phyloP scores from a whole-genome alignment of 306 rosid species.

The Malus sieversii region DNA sequence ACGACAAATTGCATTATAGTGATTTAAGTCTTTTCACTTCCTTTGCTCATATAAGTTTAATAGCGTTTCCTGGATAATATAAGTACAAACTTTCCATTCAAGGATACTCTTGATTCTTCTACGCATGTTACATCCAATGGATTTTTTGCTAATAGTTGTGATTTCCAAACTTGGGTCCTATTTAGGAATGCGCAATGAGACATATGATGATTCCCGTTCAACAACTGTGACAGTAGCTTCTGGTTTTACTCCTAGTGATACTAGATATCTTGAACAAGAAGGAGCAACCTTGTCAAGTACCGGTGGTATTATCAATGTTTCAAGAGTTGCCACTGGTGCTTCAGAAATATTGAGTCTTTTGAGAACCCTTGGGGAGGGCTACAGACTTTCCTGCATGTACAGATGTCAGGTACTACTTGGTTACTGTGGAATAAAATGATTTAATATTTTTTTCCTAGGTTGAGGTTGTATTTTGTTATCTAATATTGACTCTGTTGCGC shows the following conservation, averaged over 20 bases:
- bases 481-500: constrained; percentile 19
- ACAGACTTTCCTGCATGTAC: constrained; percentile 78
- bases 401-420: constrained; percentile 71
- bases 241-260: constrained; percentile 48
- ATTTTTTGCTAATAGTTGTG: neutral
- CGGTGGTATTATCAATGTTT: constrained; percentile 45
- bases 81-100: neutral
- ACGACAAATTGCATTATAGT: neutral
- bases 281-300: constrained; percentile 33
- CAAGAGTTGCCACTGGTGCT: constrained; percentile 52
- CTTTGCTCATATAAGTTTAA: neutral
- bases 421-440: constrained; percentile 14
- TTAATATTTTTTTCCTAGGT: constrained; percentile 5
- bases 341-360: constrained; percentile 74
- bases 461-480: constrained; percentile 19
- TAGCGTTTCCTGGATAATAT: neutral
- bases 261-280: constrained; percentile 58
- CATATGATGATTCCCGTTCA: constrained; percentile 63
- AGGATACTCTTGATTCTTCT: neutral
- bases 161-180: constrained; percentile 7
- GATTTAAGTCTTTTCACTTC: neutral
- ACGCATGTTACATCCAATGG: neutral
- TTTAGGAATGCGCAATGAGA: constrained; percentile 65
- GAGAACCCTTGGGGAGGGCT: constrained; percentile 85
- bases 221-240: constrained; percentile 42